Evolutionary conservation across 805 yeast genomes (phyloP).

Genomic region (Kluyveromyces dobzhanskii): DNA sequence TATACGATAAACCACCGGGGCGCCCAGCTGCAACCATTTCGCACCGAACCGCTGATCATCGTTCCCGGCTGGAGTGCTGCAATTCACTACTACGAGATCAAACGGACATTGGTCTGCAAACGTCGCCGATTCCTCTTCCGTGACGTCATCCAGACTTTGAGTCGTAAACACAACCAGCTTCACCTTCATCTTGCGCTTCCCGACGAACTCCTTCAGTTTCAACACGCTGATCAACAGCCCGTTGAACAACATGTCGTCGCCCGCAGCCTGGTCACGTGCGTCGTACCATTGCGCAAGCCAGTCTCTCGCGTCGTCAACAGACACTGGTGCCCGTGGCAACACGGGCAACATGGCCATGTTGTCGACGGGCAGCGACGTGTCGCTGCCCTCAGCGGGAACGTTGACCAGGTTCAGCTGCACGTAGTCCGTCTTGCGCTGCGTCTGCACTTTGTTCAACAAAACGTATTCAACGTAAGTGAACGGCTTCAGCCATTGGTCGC

Average conservation of each 20-base stretch:
- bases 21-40: conserved; percentile 14
- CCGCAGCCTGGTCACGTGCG: conserved; percentile 4
- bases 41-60: not conserved
- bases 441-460: conserved; percentile 20
- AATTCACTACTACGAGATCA: conserved; percentile 18
- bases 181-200: conserved; percentile 16
- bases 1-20: conserved; percentile 12
- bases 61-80: conserved; percentile 7
- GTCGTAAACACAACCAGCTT: conserved; percentile 24
- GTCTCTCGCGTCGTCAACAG: conserved; percentile 7
- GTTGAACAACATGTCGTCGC: conserved; percentile 13
- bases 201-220: conserved; percentile 18
- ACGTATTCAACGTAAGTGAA: conserved; percentile 22
- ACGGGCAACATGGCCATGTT: conserved; percentile 14
- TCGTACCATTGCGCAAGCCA: conserved; percentile 9
- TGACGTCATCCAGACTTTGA: conserved; percentile 18
- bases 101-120: conserved; percentile 17
- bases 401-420: conserved; percentile 16
- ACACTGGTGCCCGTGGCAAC: conserved; percentile 17
- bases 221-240: conserved; percentile 18
- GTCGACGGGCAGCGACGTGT: conserved; percentile 16
- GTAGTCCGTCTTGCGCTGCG: conserved; percentile 26
- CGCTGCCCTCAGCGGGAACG: conserved; percentile 8
- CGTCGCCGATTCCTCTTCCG: conserved; percentile 18
- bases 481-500: conserved; percentile 8